Evolutionary conservation across 140 eudicot genomes (phyloP), one percentile per base, ranked within the genome.

Genomic region (Anethum foeniculum): DNA sequence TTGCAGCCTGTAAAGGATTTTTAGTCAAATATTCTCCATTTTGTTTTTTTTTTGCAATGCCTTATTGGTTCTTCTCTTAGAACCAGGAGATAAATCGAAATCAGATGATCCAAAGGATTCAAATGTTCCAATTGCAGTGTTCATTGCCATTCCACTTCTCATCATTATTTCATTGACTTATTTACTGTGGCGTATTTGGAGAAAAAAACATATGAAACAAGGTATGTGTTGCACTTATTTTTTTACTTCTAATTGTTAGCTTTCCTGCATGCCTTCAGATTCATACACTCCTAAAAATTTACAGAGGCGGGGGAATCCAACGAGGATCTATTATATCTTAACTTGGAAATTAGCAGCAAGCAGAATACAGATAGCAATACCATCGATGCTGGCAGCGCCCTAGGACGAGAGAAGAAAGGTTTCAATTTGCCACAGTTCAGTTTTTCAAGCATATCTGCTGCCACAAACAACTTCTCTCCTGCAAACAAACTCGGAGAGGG

Each of bases 401-500:
- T 13, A 23, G 83, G 52, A 80, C 51, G 77, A 14, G 51, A 71
- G 60, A 21, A 49, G 23, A 30, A 80, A 12, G 78, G 10, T 23
- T 30, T 80, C 38, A 58, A 71, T 39, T 79, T 79, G 65, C 76
- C 83, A 13, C 76, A 34, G 83, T 80, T 80, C 71, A 80, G 83
- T 51, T 80, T 80, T 80, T 80, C 83, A 44, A 79, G 82, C 76
- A 79, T 79, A 82, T 49, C 48, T 32, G 30, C 69, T 15, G 85
- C 85, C 15, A 82, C 81, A 6, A 25, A 77, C 60, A 64, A 65
- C 71, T 82, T 82, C 73, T 77, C 85, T 1, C 41, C 52, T 14
- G 69, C 44, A 65, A 82, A 76, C 28, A 49, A 82, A 44, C 81
- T 82, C 19, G 85, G 85, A 28, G 81, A 77, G 77, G 81, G 81